These are phyloP conservation scores for Nephelium lappaceum DNA, from an alignment of 345 rosid genomes.

Conservation along the genomic window DNA sequence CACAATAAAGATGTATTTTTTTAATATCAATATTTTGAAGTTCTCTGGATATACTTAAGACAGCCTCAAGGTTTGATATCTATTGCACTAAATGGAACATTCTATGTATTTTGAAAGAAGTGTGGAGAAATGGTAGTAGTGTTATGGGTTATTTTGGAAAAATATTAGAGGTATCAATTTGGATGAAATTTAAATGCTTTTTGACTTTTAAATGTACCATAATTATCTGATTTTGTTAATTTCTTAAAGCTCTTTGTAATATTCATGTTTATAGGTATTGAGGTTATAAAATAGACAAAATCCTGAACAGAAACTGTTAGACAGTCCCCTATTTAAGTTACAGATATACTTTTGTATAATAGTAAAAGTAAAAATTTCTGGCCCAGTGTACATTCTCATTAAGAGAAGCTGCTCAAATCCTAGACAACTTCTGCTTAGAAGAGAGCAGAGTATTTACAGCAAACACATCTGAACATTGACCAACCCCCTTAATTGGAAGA, in stretches of 20 bases:
- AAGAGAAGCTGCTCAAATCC: not conserved
- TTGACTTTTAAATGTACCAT: not conserved
- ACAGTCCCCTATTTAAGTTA: not conserved
- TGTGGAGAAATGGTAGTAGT: not conserved
- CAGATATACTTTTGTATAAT: not conserved
- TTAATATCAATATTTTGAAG: not conserved
- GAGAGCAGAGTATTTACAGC: not conserved
- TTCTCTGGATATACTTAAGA: not conserved
- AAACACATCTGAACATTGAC: not conserved
- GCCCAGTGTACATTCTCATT: not conserved
- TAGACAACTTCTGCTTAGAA: not conserved
- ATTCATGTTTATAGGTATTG: not conserved
- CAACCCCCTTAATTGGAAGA: not conserved
- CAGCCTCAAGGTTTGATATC: not conserved
- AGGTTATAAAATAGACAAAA: not conserved
- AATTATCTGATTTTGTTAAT: not conserved
- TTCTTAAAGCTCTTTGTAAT: too few species aligned
- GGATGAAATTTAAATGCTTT: not conserved
- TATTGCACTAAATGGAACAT: not conserved
- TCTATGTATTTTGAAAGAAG: not conserved
- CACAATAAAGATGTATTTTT: not conserved
- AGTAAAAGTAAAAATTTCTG: not conserved
- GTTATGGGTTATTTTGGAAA: too few species aligned
- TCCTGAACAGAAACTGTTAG: not conserved
- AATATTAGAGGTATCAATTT: not conserved